Percentiles rank a stretch among this genome's conserved stretches.
phyloP scores from a whole-genome alignment of 2,329 filamentous ascomycete genomes.

The Mycosphaerella sp. region DNA sequence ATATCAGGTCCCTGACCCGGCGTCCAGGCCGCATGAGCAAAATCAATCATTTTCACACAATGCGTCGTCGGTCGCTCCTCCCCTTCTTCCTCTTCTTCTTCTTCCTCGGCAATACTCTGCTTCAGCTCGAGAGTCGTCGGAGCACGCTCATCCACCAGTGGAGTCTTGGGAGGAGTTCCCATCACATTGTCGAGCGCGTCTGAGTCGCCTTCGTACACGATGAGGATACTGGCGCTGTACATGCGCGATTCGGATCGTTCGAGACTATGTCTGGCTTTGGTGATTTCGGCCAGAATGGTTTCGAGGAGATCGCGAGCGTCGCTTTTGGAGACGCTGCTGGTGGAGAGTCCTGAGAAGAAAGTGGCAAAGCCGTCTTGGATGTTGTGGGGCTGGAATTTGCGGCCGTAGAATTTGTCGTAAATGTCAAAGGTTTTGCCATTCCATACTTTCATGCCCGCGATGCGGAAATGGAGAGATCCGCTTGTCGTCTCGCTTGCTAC shows the following conservation, averaged over 20 bases:
- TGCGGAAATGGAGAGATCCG: slow-evolving; percentile 54
- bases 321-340: slow-evolving; percentile 36
- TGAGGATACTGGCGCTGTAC: slow-evolving; percentile 59
- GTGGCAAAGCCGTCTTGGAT: slow-evolving; percentile 53
- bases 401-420: slow-evolving; percentile 62
- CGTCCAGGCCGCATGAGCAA: slow-evolving; percentile 84
- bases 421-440: slow-evolving; percentile 46
- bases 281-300: slow-evolving; percentile 33
- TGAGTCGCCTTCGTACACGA: slow-evolving; percentile 60
- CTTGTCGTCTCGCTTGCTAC: slow-evolving; percentile 55
- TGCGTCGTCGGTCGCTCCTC: slow-evolving; percentile 58
- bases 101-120: slow-evolving; percentile 46
- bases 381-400: slow-evolving; percentile 50
- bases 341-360: slow-evolving; percentile 43
- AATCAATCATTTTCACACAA: slow-evolving; percentile 85
- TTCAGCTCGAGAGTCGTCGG: slow-evolving; percentile 31
- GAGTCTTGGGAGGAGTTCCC: slow-evolving; percentile 35
- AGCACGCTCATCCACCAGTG: slow-evolving; percentile 21
- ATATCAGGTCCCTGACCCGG: slow-evolving; percentile 79
- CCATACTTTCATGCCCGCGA: slow-evolving; percentile 61
- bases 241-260: slow-evolving; percentile 60
- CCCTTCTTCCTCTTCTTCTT: slow-evolving; percentile 51
- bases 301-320: slow-evolving; percentile 40
- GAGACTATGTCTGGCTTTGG: slow-evolving; percentile 47
- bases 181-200: slow-evolving; percentile 48